Evolutionary conservation across 768 basidiomycete genomes (phyloP).

Genomic region (Leccinellum albellum): DNA sequence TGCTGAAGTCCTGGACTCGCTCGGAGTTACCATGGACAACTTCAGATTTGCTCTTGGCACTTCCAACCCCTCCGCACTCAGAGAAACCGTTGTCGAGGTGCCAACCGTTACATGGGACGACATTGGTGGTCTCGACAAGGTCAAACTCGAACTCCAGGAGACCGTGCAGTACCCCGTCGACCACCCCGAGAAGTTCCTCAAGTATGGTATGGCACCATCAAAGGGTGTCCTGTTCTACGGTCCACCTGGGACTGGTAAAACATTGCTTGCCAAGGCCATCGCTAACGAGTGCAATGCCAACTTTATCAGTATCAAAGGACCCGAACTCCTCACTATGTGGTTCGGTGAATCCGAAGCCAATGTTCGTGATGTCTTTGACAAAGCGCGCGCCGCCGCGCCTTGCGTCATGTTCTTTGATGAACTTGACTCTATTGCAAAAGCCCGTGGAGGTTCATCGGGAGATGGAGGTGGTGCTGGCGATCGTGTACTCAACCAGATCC

Average conservation of each 20-base stretch:
- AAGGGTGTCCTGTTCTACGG: slow-evolving; percentile 99
- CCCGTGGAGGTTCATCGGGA: slow-evolving; percentile 79
- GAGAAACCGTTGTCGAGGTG: slow-evolving; percentile 99
- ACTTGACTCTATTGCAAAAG: slow-evolving; percentile 97
- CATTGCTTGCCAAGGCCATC: slow-evolving; percentile 95
- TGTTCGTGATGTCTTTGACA: slow-evolving; percentile 99
- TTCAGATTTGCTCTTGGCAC: slow-evolving; percentile 98
- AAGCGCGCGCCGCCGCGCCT: slow-evolving; percentile 97
- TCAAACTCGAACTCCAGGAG: slow-evolving; percentile 98
- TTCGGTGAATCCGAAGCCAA: slow-evolving; percentile 99
- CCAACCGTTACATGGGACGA: slow-evolving; percentile 99
- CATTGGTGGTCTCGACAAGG: slow-evolving; percentile 98
- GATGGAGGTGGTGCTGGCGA: slow-evolving; percentile 97
- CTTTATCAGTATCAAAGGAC: slow-evolving; percentile 99
- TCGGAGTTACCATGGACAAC: slow-evolving; percentile 99
- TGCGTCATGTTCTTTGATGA: slow-evolving; percentile 99
- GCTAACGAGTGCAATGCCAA: slow-evolving; percentile 99
- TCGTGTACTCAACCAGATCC: slow-evolving; percentile 94
- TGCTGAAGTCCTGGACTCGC: slow-evolving; percentile 96
- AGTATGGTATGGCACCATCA: slow-evolving; percentile 99
- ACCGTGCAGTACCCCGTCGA: slow-evolving; percentile 99
- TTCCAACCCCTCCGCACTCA: slow-evolving; percentile 96
- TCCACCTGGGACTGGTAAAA: slow-evolving; percentile 99
- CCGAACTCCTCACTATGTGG: slow-evolving; percentile 99
- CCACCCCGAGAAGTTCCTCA: slow-evolving; percentile 99